Evolutionary conservation across 306 rosid genomes (phyloP).

Genomic region (Prunus padus): DNA sequence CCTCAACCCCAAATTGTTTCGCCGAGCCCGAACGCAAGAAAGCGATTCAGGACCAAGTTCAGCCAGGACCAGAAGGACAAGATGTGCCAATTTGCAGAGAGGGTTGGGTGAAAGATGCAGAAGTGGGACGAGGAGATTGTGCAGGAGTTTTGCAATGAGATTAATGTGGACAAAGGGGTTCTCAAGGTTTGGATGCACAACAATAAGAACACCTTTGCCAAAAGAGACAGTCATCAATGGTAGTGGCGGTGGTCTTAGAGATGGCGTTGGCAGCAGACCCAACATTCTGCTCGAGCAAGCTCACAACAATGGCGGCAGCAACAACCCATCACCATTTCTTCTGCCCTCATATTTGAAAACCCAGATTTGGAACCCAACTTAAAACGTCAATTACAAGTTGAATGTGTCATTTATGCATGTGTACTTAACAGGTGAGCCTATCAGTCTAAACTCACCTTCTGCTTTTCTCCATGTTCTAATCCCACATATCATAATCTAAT

Average conservation of each 20-base stretch:
- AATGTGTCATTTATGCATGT: too few species aligned
- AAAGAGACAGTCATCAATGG: constrained; percentile 29
- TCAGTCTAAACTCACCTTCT: too few species aligned
- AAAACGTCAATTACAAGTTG: too few species aligned
- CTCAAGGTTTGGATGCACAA: constrained; percentile 98
- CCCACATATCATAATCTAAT: too few species aligned
- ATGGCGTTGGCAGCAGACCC: neutral
- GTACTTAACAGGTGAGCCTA: too few species aligned
- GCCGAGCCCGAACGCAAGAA: constrained; percentile 37
- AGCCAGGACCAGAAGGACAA: constrained; percentile 78
- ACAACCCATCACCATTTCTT: neutral
- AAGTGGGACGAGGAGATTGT: constrained; percentile 72
- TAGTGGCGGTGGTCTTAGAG: constrained; percentile 14
- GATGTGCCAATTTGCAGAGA: constrained; percentile 76
- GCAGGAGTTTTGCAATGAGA: constrained; percentile 57
- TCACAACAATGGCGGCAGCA: constrained; percentile 22
- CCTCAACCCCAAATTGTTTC: constrained; percentile 3
- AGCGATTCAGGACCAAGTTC: constrained; percentile 78
- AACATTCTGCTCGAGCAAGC: constrained; percentile 26
- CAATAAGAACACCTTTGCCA: constrained; percentile 68
- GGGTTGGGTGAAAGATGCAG: constrained; percentile 94
- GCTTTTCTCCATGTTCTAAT: too few species aligned
- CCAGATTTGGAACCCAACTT: too few species aligned
- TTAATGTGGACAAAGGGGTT: constrained; percentile 68
- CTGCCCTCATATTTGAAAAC: too few species aligned